These are phyloP conservation scores for Paraconiothyrium brasiliense DNA, from an alignment of 2,329 filamentous ascomycete genomes.

Conservation along the genomic window DNA sequence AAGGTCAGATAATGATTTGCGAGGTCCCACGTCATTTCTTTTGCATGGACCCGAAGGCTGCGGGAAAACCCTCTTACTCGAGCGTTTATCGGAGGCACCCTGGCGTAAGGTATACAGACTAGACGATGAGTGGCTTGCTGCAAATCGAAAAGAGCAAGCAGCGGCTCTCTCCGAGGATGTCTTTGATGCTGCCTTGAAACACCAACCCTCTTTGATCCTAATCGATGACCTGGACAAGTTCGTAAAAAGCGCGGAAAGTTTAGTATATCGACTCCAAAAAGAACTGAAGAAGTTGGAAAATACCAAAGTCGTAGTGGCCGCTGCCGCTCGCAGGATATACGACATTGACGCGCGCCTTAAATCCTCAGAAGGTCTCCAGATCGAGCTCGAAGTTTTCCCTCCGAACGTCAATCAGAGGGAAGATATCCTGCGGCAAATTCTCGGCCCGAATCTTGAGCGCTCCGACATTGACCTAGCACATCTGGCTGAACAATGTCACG, in stretches of 20 bases:
- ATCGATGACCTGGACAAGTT: constrained; percentile 81
- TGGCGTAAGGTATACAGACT: constrained; percentile 77
- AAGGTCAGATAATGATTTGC: constrained; percentile 36
- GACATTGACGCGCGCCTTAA: constrained; percentile 77
- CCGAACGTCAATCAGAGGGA: constrained; percentile 76
- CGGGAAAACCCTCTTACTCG: constrained; percentile 80
- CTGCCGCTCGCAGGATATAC: constrained; percentile 75
- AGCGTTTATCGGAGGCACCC: constrained; percentile 69
- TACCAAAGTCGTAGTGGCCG: constrained; percentile 75
- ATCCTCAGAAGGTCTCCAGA: constrained; percentile 69
- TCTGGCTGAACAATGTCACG: constrained; percentile 81
- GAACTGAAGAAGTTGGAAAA: constrained; percentile 62
- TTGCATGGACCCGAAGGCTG: constrained; percentile 85
- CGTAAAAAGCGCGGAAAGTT: constrained; percentile 41
- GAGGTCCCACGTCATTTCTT: constrained; percentile 67
- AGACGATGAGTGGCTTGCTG: constrained; percentile 53
- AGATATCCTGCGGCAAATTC: constrained; percentile 70
- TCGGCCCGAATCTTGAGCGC: constrained; percentile 59
- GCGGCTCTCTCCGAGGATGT: constrained; percentile 67
- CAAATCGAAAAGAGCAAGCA: constrained; percentile 55
- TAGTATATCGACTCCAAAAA: constrained; percentile 33
- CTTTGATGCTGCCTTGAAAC: constrained; percentile 74
- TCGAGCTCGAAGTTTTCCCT: constrained; percentile 77
- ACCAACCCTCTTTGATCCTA: constrained; percentile 79
- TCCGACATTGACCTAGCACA: constrained; percentile 59